These are phyloP conservation scores for Chlorella sp. DNA, from an alignment of 139 green algal species.

Conservation along the genomic window DNA sequence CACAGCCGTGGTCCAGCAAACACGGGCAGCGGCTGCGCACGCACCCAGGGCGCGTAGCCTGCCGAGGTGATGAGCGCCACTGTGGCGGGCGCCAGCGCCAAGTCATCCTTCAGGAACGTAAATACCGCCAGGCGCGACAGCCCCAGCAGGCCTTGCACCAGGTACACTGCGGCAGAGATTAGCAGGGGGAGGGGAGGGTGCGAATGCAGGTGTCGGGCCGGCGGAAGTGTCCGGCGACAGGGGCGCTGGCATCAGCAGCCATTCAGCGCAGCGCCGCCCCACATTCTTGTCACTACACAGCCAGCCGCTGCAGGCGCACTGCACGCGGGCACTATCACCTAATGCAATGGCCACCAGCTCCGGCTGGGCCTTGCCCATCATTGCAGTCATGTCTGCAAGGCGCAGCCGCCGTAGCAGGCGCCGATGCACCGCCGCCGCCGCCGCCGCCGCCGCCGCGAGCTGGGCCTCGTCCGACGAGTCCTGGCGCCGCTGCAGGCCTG, in stretches of 20 bases:
- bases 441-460: neutral
- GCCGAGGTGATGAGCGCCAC: conserved; percentile 50
- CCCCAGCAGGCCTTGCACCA: conserved; percentile 95
- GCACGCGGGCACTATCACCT: neutral
- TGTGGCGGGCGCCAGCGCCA: conserved; percentile 85
- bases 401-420: neutral
- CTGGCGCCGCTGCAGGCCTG: too few relatives aligned
- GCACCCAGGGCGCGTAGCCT: conserved; percentile 27
- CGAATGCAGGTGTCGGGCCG: too few relatives aligned
- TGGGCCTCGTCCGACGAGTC: too few relatives aligned
- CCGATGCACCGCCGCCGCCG: neutral
- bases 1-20: conserved; percentile 36
- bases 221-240: neutral
- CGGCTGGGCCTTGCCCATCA: neutral
- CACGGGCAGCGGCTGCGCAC: neutral
- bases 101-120: conserved; percentile 94
- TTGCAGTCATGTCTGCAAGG: too few relatives aligned
- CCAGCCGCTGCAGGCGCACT: neutral
- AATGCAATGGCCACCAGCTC: conserved; percentile 33
- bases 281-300: too few relatives aligned
- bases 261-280: neutral
- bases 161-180: conserved; percentile 90
- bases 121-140: conserved; percentile 87
- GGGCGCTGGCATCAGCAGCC: too few relatives aligned
- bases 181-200: neutral